These are phyloP conservation scores for Graphilbum ipis-grandicollis DNA, from an alignment of 2,329 filamentous ascomycete genomes.

Conservation along the genomic window DNA sequence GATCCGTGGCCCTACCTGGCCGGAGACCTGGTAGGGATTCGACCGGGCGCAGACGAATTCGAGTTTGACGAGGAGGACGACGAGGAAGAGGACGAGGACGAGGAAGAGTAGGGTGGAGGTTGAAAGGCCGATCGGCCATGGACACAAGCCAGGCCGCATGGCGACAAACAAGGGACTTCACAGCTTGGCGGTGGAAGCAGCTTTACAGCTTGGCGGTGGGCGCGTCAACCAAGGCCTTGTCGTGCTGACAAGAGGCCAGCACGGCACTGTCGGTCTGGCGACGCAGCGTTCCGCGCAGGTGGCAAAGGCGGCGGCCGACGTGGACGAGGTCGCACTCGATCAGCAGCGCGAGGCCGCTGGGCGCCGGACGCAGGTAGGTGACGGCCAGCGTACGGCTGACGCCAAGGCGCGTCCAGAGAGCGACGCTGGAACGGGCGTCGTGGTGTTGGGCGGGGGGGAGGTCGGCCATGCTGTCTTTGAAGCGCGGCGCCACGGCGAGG, in stretches of 20 bases:
- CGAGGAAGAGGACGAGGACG: no score
- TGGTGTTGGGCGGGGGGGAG: neutral
- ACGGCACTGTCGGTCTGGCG: conserved; percentile 33
- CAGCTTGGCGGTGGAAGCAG: no score
- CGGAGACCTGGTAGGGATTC: no score
- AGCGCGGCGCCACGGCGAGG: conserved; percentile 31
- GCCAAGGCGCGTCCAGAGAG: conserved; percentile 37
- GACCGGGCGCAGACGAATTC: no score
- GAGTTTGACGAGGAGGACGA: no score
- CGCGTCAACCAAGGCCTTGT: conserved; percentile 32
- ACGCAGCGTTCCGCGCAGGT: conserved; percentile 36
- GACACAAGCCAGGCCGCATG: no score
- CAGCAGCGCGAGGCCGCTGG: conserved; percentile 29
- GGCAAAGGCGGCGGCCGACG: conserved; percentile 34
- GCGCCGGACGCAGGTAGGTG: conserved; percentile 48
- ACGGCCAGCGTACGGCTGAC: conserved; percentile 49
- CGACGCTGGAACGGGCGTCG: neutral
- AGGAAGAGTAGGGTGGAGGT: no score
- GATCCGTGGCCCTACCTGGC: no score
- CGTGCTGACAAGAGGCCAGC: conserved; percentile 43
- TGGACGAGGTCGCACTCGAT: conserved; percentile 41
- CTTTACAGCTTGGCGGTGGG: neutral
- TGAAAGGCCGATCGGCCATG: no score
- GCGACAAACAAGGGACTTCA: no score
- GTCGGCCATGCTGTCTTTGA: neutral